Conservation (phyloP, 2,329 filamentous ascomycete species). For the Curvularia hawaiiensis region DNA sequence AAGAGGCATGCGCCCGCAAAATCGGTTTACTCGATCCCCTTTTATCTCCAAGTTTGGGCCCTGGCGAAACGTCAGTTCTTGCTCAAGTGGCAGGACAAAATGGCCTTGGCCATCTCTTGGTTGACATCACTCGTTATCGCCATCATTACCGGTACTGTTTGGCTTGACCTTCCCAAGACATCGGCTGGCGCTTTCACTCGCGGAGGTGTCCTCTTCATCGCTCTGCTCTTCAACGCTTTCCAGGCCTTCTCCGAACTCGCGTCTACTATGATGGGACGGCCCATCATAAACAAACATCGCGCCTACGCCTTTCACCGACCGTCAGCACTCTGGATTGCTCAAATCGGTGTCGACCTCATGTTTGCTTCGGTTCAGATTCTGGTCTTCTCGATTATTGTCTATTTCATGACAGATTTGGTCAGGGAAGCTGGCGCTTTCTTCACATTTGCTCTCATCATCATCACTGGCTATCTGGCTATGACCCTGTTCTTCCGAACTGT, state of each 20-base stretch:
- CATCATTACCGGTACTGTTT: slow-evolving; percentile 80
- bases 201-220: slow-evolving; percentile 80
- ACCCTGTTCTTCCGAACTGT: slow-evolving; percentile 53
- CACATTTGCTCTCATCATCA: slow-evolving; percentile 54
- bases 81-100: slow-evolving; percentile 84
- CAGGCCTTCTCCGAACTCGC: slow-evolving; percentile 81
- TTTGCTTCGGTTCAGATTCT: slow-evolving; percentile 73
- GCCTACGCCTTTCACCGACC: slow-evolving; percentile 84
- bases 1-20: slow-evolving; percentile 75
- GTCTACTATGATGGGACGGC: slow-evolving; percentile 74
- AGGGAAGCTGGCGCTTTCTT: slow-evolving; percentile 55
- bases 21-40: slow-evolving; percentile 83
- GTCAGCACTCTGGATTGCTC: slow-evolving; percentile 80
- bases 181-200: slow-evolving; percentile 76
- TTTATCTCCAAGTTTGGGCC: slow-evolving; percentile 81
- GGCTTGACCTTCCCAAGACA: slow-evolving; percentile 69
- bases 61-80: slow-evolving; percentile 83
- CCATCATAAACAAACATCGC: slow-evolving; percentile 83
- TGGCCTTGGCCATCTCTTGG: slow-evolving; percentile 77
- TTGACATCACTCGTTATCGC: slow-evolving; percentile 72
- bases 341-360: slow-evolving; percentile 77
- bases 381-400: slow-evolving; percentile 54
- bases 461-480: slow-evolving; percentile 51
- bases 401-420: slow-evolving; percentile 57
- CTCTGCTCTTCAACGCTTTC: slow-evolving; percentile 85